Base-by-base conservation (phyloP, 768 basidiomycete genomes). In the Suillus ampliporus region DNA sequence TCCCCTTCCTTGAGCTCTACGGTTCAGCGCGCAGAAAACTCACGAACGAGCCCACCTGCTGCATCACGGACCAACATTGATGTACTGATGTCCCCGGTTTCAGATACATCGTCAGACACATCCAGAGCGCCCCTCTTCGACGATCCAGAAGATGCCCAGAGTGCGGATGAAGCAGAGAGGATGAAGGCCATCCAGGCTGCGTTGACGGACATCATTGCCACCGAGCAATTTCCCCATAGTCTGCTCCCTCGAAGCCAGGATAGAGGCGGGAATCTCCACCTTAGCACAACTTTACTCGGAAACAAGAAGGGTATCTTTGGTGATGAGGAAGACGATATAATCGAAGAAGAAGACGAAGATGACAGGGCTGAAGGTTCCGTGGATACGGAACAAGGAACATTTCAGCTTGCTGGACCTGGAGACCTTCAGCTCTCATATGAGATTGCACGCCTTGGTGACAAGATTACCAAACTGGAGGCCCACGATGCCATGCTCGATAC, bases 171-270 rank as follows among this genome's bases (percentile, higher is more conserved):
- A 74, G 86, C 90, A 57, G 84, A 90, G 67, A 83, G 94, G 43
- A 97, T 99, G 87, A 94, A 95, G 69, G 96, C 97, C 3, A 97
- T 99, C 21, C 95, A 95, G 69, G 95, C 95, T 9, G 97, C 97
- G 5, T 80, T 99, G 65, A 95, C 93, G 11, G 94, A 97, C 72
- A 98, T 99, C 73, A 95, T 99, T 70, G 94, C 94, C 3, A 81
- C 90, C 44, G 93, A 97, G 65, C 83, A 88, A 43, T 83, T 85
- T 59, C 76, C 75, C 59, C 63, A 65, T n/a, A 71, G 75, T 23
- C 61, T 61, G 40, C 65, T 43, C 37, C 61, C 61, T 38, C 65
- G 4, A 35, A 53, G 26, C 34, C 62, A 65, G 38, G 61, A 64
- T 61, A 31, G 57, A n/a, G n/a, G 63, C 54, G 31, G 28, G 31